Evolutionary conservation across 441 rosid species (phyloP), one percentile per base, ranked within the genome.

Genomic region (Manihot esculenta): DNA sequence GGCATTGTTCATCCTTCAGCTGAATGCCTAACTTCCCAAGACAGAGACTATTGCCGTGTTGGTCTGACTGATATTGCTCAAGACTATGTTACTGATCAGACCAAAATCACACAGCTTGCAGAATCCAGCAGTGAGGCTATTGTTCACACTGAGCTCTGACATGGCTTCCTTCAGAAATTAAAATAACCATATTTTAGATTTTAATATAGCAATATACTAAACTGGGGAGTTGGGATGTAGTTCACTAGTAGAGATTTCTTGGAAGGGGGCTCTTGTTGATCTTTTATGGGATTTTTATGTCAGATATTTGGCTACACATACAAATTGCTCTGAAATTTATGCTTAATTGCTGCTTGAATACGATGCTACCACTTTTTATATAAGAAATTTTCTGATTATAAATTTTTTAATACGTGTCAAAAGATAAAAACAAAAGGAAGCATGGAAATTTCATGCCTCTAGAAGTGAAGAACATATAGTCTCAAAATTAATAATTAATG

Each of bases 1-100:
- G 98, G 99, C 9, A 54, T 84, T 1, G 89, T 95, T 55, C 92
- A 89, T 82, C 99, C 99, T 18, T 88, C 97, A 10, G 97, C 91
- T 0, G 99, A 95, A 71, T 95, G 98, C 85, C 79, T 95, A 54
- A 82, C 55, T 68, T 89, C 99, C 26, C 79, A 87, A 3, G 88
- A 89, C 67, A 78, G 87, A 54, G 76, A 71, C 27, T 20, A 45
- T 5, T 35, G 41, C 21, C 13, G 10, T 21, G 1, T 21, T 14
- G 59, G 53, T 13, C 56, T 41, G 66, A 51, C 24, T 13, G 67
- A 58, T 30, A 23, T 30, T 57, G 14, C 24, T 53, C 51, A 66
- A 76, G 42, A 42, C 26, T 42, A 1, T 21, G 18, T 58, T 13
- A 69, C 55, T 17, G 77, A 73, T 20, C 45, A 48, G 23, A 24